Evolutionary conservation across 2,329 filamentous ascomycete genomes (phyloP), one percentile per base, ranked within the genome.

Genomic region (Fusarium denticulatum): DNA sequence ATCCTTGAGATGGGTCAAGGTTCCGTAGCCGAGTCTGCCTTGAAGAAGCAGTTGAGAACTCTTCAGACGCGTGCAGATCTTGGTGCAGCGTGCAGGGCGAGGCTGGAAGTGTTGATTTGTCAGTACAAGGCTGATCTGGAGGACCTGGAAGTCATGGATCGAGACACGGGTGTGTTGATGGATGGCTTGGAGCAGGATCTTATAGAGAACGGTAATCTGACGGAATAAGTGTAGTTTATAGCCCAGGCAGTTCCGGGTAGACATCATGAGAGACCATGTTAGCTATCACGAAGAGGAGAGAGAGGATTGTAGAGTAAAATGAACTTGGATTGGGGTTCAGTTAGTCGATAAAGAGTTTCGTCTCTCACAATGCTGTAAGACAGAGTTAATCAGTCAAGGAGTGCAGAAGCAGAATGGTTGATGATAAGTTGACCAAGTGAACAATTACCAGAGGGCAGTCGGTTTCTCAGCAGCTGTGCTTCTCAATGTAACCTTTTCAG

Each of bases 211-310:
- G 22, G 37, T n/a, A 1, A 40, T 14, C 0, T n/a, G 20, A 40
- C n/a, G 22, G 39, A 14, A 13, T 14, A 1, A n/a, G 22, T 14
- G 7, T 40, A 14, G 22, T 40, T 9, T 14, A 9, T 40, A 13
- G 1, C 22, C 14, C 1, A n/a, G 2, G 0, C 39, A 14, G 22
- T 1, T 40, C 1, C 7, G 0, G 39, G 22, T 40, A n/a, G 12
- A 40, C 0, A 14, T 40, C 12, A 40, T 2, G 39, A 5, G 20
- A 14, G 12, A 40, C 0, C 22, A 40, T 40, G 12, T 14, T 40
- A n/a, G 22, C 12, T 40, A 9, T 22, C 1, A 5, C 5, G 22
- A n/a, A n/a, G 22, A 8, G 13, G 7, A 39, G 7, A 40, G 0
- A 14, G 12, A 39, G 11, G 32, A 39, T 39, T 4, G 1, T 7